A percentile compares a stretch with the other conserved stretches of the same genome.
Evolutionary conservation across 1,139 yeast species (phyloP).

Genomic region (Nakaseomyces sp.): DNA sequence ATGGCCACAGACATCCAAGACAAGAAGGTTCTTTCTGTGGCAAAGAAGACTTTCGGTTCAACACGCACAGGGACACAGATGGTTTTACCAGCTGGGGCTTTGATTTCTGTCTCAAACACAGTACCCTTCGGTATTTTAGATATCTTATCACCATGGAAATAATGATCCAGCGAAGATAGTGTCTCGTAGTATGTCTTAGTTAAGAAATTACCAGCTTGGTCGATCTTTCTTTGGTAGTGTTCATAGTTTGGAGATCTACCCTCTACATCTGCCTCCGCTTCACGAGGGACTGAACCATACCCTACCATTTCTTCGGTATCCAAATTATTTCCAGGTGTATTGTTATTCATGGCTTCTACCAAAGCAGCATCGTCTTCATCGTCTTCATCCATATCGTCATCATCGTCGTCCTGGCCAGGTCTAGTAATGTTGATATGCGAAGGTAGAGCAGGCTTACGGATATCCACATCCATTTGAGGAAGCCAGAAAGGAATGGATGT

Average conservation of each 20-base stretch:
- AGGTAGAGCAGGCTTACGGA: conserved; percentile 74
- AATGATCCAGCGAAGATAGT: conserved; percentile 32
- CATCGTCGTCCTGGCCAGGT: conserved; percentile 30
- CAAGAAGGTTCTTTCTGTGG: conserved; percentile 71
- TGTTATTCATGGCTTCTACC: conserved; percentile 23
- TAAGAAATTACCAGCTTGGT: conserved; percentile 20
- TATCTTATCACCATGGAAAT: conserved; percentile 58
- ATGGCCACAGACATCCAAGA: conserved; percentile 72
- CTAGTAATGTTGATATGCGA: conserved; percentile 33
- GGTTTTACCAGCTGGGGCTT: conserved; percentile 69
- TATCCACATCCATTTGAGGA: conserved; percentile 96
- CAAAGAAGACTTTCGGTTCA: conserved; percentile 79
- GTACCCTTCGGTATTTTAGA: conserved; percentile 78
- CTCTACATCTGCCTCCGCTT: conserved; percentile 18
- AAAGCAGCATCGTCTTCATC: conserved; percentile 33
- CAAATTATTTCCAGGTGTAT: conserved; percentile 33
- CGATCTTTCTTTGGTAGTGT: conserved; percentile 22
- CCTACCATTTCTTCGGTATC: conserved; percentile 46
- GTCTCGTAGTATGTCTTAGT: conserved; percentile 17
- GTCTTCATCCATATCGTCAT: conserved; percentile 36
- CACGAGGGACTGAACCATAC: conserved; percentile 33
- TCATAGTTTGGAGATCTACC: conserved; percentile 26
- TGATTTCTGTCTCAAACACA: conserved; percentile 52
- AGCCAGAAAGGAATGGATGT: conserved; percentile 89
- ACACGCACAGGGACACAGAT: conserved; percentile 73